Base-by-base conservation (phyloP, 2,329 filamentous ascomycete species). In the Aspergillus sp. region DNA sequence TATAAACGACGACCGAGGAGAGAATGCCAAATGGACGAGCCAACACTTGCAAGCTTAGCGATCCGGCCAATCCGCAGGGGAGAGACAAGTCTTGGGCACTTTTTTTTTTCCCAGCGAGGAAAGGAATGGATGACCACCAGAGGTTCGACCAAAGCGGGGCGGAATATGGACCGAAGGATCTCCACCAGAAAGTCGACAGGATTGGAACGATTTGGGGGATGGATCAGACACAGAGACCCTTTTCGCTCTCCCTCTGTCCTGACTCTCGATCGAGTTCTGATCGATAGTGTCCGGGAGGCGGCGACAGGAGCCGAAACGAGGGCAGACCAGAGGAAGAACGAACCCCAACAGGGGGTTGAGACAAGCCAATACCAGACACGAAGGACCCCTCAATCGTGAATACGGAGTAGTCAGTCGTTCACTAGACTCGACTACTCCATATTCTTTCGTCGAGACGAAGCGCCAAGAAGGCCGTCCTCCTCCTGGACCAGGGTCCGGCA, bases 41-140 rank as follows among this genome's bases (percentile, higher is more conserved):
- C 10, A 38, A 7, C 34, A 38, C 34, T 11, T 13, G 11, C 14
- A 13, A 17, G 34, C 40, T 42, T 17, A 38, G 16, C 14, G 42
- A 53, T 41, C 49, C 49, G 49, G 49, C 31, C 49, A 45, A 46
- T 51, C 49, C 49, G 48, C 23, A 23, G 31, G 38, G 11, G 29
- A 25, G 13, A 17, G 20, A 29, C 13, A 25, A 17, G 34, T 32
- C 34, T 25, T 21, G 32, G 34, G 34, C 16, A 38, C 16, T 38
- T 38, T 38, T 38, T 17, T 36, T 36, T 38, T n/a, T 17, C 7
- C n/a, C 16, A 42, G 17, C 4, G 19, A 42, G 4, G 40, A 42
- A 17, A 9, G 40, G 40, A 42, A 9, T 38, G 34, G 34, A 38
- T 38, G 34, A 38, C 34, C 16, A 17, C 34, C 14, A 38, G 7